A percentile compares a stretch with the other conserved stretches of the same genome.
phyloP scores from a whole-genome alignment of 2,329 filamentous ascomycete species.

The Gnomoniopsis smithogilvyi region DNA sequence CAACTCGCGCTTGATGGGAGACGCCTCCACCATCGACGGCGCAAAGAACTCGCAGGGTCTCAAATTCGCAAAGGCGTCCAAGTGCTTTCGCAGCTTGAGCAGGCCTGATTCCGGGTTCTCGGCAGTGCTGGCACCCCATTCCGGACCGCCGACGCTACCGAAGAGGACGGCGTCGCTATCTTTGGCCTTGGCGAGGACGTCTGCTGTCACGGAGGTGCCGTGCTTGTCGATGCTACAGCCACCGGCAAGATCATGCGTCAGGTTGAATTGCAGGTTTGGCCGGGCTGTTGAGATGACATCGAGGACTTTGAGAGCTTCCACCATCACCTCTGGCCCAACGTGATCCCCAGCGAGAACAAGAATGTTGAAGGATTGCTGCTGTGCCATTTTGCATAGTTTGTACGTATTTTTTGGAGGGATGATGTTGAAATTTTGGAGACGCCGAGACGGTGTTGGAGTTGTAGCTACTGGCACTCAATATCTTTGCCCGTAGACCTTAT shows the following conservation, averaged over 20 bases:
- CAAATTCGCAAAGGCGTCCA: conserved; percentile 48
- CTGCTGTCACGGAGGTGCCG: conserved; percentile 75
- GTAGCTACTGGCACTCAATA: too few relatives aligned
- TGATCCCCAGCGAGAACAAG: conserved; percentile 45
- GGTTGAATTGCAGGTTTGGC: conserved; percentile 28
- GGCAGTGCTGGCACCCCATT: conserved; percentile 57
- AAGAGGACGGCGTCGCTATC: conserved; percentile 85
- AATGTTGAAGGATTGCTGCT: conserved; percentile 25
- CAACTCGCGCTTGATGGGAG: conserved; percentile 42
- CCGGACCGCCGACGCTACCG: conserved; percentile 89
- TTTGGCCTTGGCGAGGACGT: conserved; percentile 79
- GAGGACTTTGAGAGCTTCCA: conserved; percentile 44
- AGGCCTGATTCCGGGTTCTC: conserved; percentile 39
- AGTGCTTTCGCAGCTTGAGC: conserved; percentile 34
- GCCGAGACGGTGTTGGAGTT: background rate
- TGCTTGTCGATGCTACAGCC: conserved; percentile 65
- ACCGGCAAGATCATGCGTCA: conserved; percentile 24
- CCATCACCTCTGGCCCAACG: conserved; percentile 44
- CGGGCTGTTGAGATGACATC: conserved; percentile 34
- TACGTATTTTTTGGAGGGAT: background rate
- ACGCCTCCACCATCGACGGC: conserved; percentile 35
- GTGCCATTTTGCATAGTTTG: background rate
- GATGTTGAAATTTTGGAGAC: background rate
- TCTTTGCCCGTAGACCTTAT: too few relatives aligned
- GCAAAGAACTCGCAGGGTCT: conserved; percentile 45